Base-by-base conservation (phyloP, 306 rosid genomes). In the Prunus dulcis region DNA sequence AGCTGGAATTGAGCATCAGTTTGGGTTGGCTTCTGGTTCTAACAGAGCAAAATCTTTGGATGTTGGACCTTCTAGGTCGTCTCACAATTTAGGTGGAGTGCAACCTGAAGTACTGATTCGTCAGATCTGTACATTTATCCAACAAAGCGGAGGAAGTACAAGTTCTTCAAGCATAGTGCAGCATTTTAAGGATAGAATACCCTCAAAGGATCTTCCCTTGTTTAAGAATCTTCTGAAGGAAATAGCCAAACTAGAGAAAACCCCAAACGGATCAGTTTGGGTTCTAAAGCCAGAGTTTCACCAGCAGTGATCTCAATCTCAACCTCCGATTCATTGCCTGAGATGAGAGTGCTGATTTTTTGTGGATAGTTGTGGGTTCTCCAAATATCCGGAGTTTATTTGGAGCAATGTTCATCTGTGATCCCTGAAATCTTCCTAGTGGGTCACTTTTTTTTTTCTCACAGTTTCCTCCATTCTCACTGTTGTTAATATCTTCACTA, bases 201-300 rank as follows among this genome's bases (percentile, higher is more conserved):
- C 96, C 41, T 72, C 93, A 1, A 78, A 75, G 28, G 97, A 92
- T 86, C 89, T 95, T 70, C 89, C 97, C n/a, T 65, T 95, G 88
- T 95, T 95, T 76, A 95, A 92, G 91, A 92, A 91, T 89, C 88
- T 95, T 61, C 79, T 95, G 60, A 95, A 92, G 87, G 99, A 95
- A 83, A 92, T 95, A 74, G 97, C 99, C 3, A 82, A 73, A 57
- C 77, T 92, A 66, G 89, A 87, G 76, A 95, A 91, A 83, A 85
- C 81, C 74, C 81, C 83, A 10, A 67, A 79, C 69, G 97, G 93
- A 61, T 89, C 97, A 4, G 22, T 71, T 73, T 95, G 99, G 99
- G 78, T 81, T 83, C 86, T 95, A 76, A 92, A 90, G 85, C 84
- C 96, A 50, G 97, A 89, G n/a, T 95, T 88, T 84, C 84, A 77